These are phyloP conservation scores for Citrullus amarus DNA, from an alignment of 306 rosid genomes.

Conservation along the genomic window DNA sequence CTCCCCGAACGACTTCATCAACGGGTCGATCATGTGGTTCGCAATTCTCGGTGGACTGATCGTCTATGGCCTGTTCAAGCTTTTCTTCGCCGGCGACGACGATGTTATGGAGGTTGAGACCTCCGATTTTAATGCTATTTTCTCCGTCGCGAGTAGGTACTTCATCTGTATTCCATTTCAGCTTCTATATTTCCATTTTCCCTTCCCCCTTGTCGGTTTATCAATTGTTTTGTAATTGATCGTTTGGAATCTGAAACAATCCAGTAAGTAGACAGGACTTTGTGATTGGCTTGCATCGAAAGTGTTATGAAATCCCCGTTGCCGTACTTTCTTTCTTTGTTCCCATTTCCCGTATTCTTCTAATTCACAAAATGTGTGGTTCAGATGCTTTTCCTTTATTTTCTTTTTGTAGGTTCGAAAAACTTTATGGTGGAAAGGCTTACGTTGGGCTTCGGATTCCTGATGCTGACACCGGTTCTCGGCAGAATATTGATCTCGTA, in stretches of 20 bases:
- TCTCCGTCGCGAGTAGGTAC: constrained; percentile 58
- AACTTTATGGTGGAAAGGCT: constrained; percentile 61
- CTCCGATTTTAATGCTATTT: constrained; percentile 47
- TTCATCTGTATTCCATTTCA: neutral
- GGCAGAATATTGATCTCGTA: constrained; percentile 64
- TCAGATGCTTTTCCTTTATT: neutral
- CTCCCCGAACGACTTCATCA: neutral
- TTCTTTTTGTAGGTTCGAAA: constrained; percentile 35
- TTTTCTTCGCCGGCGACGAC: constrained; percentile 44
- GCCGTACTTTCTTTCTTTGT: neutral
- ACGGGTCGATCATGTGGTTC: constrained; percentile 38
- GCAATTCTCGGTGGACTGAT: constrained; percentile 57
- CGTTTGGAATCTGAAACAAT: neutral
- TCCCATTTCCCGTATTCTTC: neutral
- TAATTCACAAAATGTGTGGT: neutral
- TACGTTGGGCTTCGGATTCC: constrained; percentile 83
- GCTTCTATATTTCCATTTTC: neutral
- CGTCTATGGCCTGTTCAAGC: constrained; percentile 28
- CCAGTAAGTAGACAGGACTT: neutral
- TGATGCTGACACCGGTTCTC: constrained; percentile 67
- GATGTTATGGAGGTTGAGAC: constrained; percentile 51
- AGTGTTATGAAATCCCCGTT: neutral
- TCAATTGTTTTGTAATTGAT: neutral
- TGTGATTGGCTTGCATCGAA: neutral
- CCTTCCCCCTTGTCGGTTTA: neutral